phyloP scores from a whole-genome alignment of 73 alveolate species.

The Tetrahymena thermophila region DNA sequence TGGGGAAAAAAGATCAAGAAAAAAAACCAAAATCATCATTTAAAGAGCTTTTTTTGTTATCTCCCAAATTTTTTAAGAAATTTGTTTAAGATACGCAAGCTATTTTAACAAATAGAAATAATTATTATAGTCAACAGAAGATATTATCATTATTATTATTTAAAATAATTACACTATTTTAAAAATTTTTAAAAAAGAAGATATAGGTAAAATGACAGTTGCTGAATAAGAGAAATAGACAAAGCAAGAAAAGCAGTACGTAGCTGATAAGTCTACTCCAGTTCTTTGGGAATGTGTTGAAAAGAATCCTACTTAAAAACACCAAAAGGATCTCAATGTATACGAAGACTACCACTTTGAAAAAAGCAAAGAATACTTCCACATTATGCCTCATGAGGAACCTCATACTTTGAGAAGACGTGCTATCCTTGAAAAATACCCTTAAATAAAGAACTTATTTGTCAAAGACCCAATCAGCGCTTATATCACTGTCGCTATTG shows the following conservation, averaged over 20 bases:
- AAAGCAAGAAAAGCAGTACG: background rate
- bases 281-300: background rate
- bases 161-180: background rate
- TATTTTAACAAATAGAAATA: background rate
- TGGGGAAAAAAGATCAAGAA: background rate
- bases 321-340: background rate
- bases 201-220: background rate
- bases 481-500: constrained; percentile 13
- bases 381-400: constrained; percentile 46
- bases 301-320: background rate
- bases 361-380: constrained; percentile 25
- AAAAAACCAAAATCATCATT: background rate
- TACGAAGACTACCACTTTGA: background rate
- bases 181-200: background rate
- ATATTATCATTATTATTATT: too few species aligned
- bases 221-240: background rate
- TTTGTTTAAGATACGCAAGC: background rate
- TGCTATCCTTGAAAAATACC: constrained; percentile 25
- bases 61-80: background rate
- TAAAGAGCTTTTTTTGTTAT: background rate
- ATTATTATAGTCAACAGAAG: background rate
- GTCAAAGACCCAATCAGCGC: constrained; percentile 23
- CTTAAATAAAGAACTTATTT: constrained; percentile 18
- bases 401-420: constrained; percentile 30
- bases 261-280: background rate